Evolutionary conservation across 495 filamentous ascomycete genomes (phyloP), one percentile per base, ranked within the genome.

Genomic region (Amniculicola lignicola): DNA sequence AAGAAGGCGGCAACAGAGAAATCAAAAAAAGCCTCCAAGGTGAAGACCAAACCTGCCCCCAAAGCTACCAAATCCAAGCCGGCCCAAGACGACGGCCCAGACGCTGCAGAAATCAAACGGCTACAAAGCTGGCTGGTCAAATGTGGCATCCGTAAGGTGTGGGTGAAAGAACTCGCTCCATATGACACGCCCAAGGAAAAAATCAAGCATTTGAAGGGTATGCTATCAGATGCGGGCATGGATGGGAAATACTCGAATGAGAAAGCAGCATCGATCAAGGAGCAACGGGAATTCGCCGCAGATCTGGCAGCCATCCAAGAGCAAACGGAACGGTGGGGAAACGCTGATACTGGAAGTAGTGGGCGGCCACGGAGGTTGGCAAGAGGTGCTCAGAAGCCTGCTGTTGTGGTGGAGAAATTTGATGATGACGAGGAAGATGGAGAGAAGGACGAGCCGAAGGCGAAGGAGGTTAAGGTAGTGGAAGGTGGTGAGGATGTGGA

Each of bases 91-190:
- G 61, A 75, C 5, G 79, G 83, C 29, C 79, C 86, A 0, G 80
- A 89, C 53, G 83, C 92, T 35, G 81, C 78, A 7, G 86, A 93
- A 70, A 89, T 97, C 69, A 97, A 92, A 69, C 83, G 82, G n/a
- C 77, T 98, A 14, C 93, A 98, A 71, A 79, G 81, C 18, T 89
- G 90, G 71, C 77, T 98, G 24, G 63, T 87, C 36, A 96, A 95
- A 73, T 98, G 93, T 64, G 93, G 93, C 16, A 82, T 98, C 41
- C 87, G 89, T 27, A 97, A 96, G 67, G 79, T 96, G 59, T 98
- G 94, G 93, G 76, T 75, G 31, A 81, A 84, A 51, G 89, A 95
- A 71, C 78, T 98, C 44, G 77, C 78, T 53, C 85, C 88, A 57
- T 86, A 82, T 66, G 85, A 82, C 39, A 88, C 85, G 22, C 67